Conservation (phyloP, 305 asterid genomes). For the Fraxinus angustifolia region DNA sequence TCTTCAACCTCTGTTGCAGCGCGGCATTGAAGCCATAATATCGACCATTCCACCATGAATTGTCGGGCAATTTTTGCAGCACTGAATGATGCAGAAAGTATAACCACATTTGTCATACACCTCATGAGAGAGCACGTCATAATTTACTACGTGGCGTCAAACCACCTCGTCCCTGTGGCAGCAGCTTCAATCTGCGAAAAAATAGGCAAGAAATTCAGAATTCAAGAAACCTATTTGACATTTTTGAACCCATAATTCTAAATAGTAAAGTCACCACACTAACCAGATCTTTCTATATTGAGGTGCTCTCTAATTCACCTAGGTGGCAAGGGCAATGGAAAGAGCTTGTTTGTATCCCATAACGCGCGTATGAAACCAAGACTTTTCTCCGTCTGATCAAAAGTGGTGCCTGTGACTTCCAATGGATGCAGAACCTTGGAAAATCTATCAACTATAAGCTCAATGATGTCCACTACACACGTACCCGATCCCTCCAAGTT, state of each 20-base stretch:
- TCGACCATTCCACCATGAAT: not conserved
- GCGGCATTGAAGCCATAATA: not conserved
- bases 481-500: constrained; percentile 54
- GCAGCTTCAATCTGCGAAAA: not conserved
- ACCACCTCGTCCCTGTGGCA: not conserved
- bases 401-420: constrained; percentile 58
- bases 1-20: not conserved
- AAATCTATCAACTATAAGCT: constrained; percentile 47
- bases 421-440: constrained; percentile 58
- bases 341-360: constrained; percentile 65
- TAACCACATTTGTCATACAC: not conserved
- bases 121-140: not conserved
- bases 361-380: constrained; percentile 63
- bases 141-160: not conserved
- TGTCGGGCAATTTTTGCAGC: not conserved
- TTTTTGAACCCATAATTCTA: not conserved
- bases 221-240: not conserved
- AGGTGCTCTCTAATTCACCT: constrained; percentile 27
- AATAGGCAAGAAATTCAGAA: not conserved
- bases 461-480: constrained; percentile 67
- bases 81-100: not conserved
- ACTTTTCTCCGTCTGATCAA: constrained; percentile 57
- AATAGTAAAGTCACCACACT: not conserved
- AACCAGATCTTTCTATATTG: constrained; percentile 9
- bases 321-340: constrained; percentile 45